These are phyloP conservation scores for Plasmodium adleri DNA, from an alignment of 169 alveolate genomes.

Conservation along the genomic window DNA sequence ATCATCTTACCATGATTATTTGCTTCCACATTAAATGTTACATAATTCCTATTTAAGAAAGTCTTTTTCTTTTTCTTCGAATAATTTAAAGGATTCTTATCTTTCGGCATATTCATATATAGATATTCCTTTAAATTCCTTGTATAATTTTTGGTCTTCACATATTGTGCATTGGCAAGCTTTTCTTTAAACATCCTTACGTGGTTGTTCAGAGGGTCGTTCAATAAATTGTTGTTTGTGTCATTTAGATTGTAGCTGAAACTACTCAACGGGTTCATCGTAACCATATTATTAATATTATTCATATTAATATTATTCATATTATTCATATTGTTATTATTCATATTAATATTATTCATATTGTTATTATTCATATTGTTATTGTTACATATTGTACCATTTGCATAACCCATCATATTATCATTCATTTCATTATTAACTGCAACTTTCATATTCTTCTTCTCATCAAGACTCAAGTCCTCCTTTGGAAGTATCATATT, in stretches of 20 bases:
- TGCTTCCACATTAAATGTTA: conserved; percentile 15
- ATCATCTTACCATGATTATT: background rate
- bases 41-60: conserved; percentile 17
- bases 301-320: too few relatives aligned
- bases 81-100: conserved; percentile 8
- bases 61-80: conserved; percentile 47
- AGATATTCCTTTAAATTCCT: conserved; percentile 6
- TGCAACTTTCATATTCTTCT: background rate
- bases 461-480: too few relatives aligned
- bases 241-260: too few relatives aligned
- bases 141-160: conserved; percentile 7
- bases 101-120: conserved; percentile 4
- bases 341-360: background rate
- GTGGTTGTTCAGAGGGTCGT: too few relatives aligned
- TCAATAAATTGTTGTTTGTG: too few relatives aligned
- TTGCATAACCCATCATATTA: background rate
- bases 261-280: too few relatives aligned
- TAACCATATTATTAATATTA: background rate
- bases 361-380: background rate
- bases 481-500: background rate
- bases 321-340: background rate
- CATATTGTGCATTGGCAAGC: background rate
- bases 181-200: background rate
- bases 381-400: background rate
- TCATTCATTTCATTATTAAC: background rate